Base-by-base conservation (phyloP, 140 eudicot genomes). In the Flaveria floridana region DNA sequence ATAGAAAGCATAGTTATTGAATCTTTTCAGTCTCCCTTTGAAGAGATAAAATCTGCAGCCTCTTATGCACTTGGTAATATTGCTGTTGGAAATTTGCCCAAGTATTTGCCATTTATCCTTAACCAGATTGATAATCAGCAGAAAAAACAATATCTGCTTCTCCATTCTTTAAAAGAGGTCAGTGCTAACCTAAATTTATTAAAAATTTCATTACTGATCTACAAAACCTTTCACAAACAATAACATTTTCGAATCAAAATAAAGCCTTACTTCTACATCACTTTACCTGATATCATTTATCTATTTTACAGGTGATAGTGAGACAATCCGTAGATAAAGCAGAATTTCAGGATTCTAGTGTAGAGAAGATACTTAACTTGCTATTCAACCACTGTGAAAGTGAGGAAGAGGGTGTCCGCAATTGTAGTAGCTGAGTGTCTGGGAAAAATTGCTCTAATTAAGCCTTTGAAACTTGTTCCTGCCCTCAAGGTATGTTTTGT, bases 51-150 rank as follows among this genome's bases (percentile, higher is more conserved):
- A 82, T 95, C 99, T 50, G 97, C 99, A 59, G 99, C 99, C 19
- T 91, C 99, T 76, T 95, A 95, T 80, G 99, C 99, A 70, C 97
- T 95, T 51, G 99, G 99, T 18, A 95, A 91, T 71, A 91, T 95
- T 80, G 99, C 97, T 84, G 97, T 85, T 67, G 99, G 99, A 10
- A 95, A 91, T 83, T 80, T 95, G 18, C 86, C 96, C 7, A 95
- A 84, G 77, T 95, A 95, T 78, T 74, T 95, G 70, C 99, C 99
- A 14, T 91, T 95, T 78, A 95, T 95, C 51, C 76, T 95, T 89
- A 89, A 95, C 82, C 95, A 91, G 84, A 95, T 95, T 62, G 99
- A 95, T 82, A 87, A 91, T 71, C 99, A 95, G 89, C 99, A 91
- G 85, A 91, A 89, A 83, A 95, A 95, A 76, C 99, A 95, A 51